Percentiles rank a stretch among this genome's conserved stretches.
phyloP scores from a whole-genome alignment of 495 filamentous ascomycete genomes.

The Elaphomyces granulatus region DNA sequence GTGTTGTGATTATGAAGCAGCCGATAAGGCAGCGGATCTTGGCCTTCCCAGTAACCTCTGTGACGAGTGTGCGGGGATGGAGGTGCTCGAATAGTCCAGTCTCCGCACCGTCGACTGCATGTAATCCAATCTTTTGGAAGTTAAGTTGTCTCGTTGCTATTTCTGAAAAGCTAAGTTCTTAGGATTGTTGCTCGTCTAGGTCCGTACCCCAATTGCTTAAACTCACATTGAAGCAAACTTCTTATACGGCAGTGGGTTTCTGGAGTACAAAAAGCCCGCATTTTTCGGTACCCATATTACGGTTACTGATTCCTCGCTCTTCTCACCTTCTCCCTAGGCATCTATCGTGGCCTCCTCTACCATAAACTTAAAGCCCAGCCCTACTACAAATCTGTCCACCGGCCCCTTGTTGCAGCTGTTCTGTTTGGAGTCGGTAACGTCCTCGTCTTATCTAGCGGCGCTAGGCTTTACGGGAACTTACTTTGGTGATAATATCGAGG shows the following conservation, averaged over 20 bases:
- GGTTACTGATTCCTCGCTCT: slow-evolving; percentile 84
- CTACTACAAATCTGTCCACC: slow-evolving; percentile 37
- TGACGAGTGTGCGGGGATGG: no score
- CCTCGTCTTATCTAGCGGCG: slow-evolving; percentile 66
- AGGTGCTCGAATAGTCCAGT: no score
- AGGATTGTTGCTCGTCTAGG: slow-evolving; percentile 37
- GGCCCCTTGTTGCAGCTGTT: slow-evolving; percentile 58
- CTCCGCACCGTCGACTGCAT: slow-evolving; percentile 36
- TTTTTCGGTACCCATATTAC: slow-evolving; percentile 66
- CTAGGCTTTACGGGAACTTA: slow-evolving; percentile 94
- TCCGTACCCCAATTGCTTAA: slow-evolving; percentile 11
- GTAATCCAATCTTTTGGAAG: slow-evolving; percentile 46
- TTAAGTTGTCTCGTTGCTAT: slow-evolving; percentile 22
- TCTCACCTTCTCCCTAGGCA: slow-evolving; percentile 80
- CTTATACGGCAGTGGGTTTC: slow-evolving; percentile 65
- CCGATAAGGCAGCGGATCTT: no score
- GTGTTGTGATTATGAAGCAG: no score
- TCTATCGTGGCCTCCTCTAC: slow-evolving; percentile 66
- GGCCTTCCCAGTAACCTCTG: no score
- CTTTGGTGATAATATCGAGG: slow-evolving; percentile 94
- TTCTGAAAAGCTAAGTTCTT: no score
- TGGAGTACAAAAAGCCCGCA: slow-evolving; percentile 37
- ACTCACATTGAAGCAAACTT: slow-evolving; percentile 52
- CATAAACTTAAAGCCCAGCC: slow-evolving; percentile 26
- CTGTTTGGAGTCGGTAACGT: slow-evolving; percentile 66